Evolutionary conservation across 441 rosid genomes (phyloP), one percentile per base, ranked within the genome.

Genomic region (Adansonia rubrostipa): DNA sequence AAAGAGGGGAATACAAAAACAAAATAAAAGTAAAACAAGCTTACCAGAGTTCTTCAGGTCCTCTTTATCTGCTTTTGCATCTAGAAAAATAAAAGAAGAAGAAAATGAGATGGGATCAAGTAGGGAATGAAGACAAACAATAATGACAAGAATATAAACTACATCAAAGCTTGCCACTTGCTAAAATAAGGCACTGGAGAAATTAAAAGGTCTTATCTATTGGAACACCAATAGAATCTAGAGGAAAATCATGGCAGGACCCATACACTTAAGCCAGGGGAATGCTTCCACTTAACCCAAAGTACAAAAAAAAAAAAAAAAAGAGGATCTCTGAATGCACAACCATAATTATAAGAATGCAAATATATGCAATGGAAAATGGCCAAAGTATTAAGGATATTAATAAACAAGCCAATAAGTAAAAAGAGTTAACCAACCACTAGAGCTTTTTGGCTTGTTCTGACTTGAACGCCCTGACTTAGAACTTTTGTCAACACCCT

Each of bases 31-130:
- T 48, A 74, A 65, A 47, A 53, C 6, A 74, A 74, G 56, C 84
- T 20, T 79, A 96, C 99, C 92, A 22, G 83, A 88, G 86, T 75
- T 88, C 87, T 91, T 96, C 45, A 83, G 75, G 44, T 96, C 98
- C 87, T 94, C 99, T 85, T 92, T 96, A 63, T 93, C 98, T 10
- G 78, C 85, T 83, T 94, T 96, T 33, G 87, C 83, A 88, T 96
- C 98, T 96, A 81, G 75, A 86, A 82, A 44, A 72, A 50, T 72
- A 73, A 20, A 83, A 88, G 70, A 5, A 74, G 13, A 28, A 28
- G 61, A 68, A 75, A 78, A 68, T 61, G 33, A 71, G 69, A n/a
- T 45, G 36, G 47, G 10, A 83, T 65, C 19, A 62, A 80, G 51
- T 69, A 54, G 28, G 9, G 4, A 48, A 63, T 24, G 11, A 62